These are phyloP conservation scores for Gossypium raimondii DNA, from an alignment of 345 rosid genomes.

Conservation along the genomic window DNA sequence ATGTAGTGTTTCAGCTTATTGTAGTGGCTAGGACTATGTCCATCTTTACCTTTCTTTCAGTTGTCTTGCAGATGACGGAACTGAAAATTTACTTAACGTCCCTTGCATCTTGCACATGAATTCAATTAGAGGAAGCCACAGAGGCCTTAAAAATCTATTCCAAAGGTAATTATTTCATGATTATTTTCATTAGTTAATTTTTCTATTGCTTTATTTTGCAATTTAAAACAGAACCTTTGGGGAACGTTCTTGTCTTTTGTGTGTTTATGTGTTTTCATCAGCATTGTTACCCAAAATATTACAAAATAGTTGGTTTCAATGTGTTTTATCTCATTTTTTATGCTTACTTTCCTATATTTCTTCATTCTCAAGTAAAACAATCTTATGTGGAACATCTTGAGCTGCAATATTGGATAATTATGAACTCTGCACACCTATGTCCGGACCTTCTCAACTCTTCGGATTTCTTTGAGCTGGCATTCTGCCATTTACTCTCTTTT, in stretches of 20 bases:
- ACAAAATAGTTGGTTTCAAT: not conserved
- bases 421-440: not conserved
- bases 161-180: constrained; percentile 51
- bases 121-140: constrained; percentile 91
- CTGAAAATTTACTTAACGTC: constrained; percentile 37
- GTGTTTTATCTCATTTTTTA: not conserved
- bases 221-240: not conserved
- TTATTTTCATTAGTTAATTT: not conserved
- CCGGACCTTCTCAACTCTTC: not conserved
- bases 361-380: not conserved
- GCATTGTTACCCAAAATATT: constrained; percentile 5
- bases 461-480: not conserved
- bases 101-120: constrained; percentile 96
- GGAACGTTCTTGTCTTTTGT: constrained; percentile 1
- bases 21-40: constrained; percentile 16
- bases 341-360: not conserved
- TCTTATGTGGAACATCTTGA: not conserved
- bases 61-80: constrained; percentile 42
- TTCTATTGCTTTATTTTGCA: not conserved
- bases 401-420: not conserved
- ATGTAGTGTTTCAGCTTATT: not conserved
- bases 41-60: not conserved
- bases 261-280: not conserved
- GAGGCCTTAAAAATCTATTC: constrained; percentile 75
- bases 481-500: not conserved